Base-by-base conservation (phyloP, 2,329 filamentous ascomycete genomes). In the Leptographium flavum region DNA sequence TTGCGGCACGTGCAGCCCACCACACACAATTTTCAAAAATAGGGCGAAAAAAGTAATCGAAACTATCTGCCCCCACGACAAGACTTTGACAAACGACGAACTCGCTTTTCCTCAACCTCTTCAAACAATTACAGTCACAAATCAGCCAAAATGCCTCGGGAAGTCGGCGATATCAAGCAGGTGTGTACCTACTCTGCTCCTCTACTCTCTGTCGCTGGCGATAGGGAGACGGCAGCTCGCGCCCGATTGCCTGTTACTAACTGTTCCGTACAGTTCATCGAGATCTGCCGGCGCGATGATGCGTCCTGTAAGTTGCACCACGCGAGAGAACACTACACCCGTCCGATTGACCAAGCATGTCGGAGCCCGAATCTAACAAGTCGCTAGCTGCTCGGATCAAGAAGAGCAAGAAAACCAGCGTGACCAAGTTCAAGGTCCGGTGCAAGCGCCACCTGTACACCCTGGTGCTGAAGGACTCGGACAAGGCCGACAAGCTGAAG, bases 361-460 rank as follows among this genome's bases (percentile, higher is more conserved):
- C 4, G 22, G 2, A 41, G 39, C 47, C 54, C 60, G 65, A 52
- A 64, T 58, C 50, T 49, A 48, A 53, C 22, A 40, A 13, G 17
- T n/a, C 39, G 30, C 37, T 60, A 90, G 84, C 84, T 70, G 84
- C 84, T 64, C 81, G 84, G 69, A 87, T 90, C 77, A 90, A 96
- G 87, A 92, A 93, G 79, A 94, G 82, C 81, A 83, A 81, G 71
- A 81, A 83, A 73, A 73, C 74, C 64, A 78, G 82, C 67, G 82
- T 90, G 77, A 88, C 92, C 82, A 98, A 98, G 84, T 96, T 98
- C 87, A 98, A 98, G 87, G 90, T 98, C 79, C 87, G 92, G 70
- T 96, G 92, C 83, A 77, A 86, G 68, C 80, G 81, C 64, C 81
- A 92, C 77, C 77, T 98, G 59, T 98, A 98, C 84, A 95, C 92